Percentiles rank a stretch among this genome's conserved stretches.
phyloP scores from a whole-genome alignment of 1,284 basidiomycete species.

The Ustilago trichophora region DNA sequence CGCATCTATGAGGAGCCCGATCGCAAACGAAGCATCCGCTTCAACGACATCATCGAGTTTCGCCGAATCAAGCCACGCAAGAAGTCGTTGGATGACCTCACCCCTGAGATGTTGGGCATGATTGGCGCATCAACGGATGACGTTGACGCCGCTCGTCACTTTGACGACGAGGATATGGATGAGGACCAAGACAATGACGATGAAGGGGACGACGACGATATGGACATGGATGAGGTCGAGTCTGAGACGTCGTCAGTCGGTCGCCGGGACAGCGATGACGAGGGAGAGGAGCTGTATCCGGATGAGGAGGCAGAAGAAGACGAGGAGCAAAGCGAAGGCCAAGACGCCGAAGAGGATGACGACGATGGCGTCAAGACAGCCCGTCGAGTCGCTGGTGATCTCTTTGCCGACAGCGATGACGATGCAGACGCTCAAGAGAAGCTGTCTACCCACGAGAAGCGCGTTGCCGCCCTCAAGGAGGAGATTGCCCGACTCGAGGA shows the following conservation, averaged over 20 bases:
- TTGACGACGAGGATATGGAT: constrained; percentile 28
- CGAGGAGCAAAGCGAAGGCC: constrained; percentile 52
- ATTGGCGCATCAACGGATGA: constrained; percentile 23
- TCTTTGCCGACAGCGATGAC: constrained; percentile 71
- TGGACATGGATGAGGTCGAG: constrained; percentile 51
- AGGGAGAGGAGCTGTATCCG: constrained; percentile 37
- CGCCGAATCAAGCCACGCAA: constrained; percentile 70
- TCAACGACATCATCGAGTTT: constrained; percentile 81
- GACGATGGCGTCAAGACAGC: constrained; percentile 67
- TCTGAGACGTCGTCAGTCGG: constrained; percentile 38
- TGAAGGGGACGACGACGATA: constrained; percentile 67
- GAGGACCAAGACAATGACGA: constrained; percentile 17
- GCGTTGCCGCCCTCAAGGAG: constrained; percentile 69
- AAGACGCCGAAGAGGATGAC: constrained; percentile 58
- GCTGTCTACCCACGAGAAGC: constrained; percentile 70
- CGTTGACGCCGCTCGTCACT: constrained; percentile 18
- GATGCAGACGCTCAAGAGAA: constrained; percentile 59
- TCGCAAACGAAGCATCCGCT: constrained; percentile 70
- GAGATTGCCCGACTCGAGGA: constrained; percentile 71
- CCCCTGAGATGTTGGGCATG: constrained; percentile 38
- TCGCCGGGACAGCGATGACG: constrained; percentile 45
- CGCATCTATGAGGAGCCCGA: constrained; percentile 40
- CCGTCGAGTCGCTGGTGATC: constrained; percentile 69
- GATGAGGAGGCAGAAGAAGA: constrained; percentile 48
- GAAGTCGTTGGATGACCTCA: constrained; percentile 43